A percentile compares a stretch with the other conserved stretches of the same genome.
These are phyloP conservation scores for Dioscorea zingiberensis DNA, from an alignment of 106 monocot genomes.

Conservation along the genomic window DNA sequence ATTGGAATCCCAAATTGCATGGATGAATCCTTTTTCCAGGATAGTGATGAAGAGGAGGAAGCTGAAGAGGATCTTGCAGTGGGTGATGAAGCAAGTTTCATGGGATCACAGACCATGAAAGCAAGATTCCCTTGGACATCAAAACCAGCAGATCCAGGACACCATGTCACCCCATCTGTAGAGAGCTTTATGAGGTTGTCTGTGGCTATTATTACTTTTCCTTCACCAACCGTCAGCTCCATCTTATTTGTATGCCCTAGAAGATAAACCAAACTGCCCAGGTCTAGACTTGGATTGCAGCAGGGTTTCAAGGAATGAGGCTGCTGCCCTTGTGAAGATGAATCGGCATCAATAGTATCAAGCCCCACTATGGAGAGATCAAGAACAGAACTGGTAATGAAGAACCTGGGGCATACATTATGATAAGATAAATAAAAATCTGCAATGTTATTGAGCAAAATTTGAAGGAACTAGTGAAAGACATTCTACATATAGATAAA, in stretches of 20 bases:
- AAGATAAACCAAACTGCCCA: conserved; percentile 62
- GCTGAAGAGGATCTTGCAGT: conserved; percentile 54
- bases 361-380: conserved; percentile 93
- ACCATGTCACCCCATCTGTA: conserved; percentile 52
- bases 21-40: conserved; percentile 53
- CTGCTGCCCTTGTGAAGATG: conserved; percentile 49
- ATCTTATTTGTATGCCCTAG: conserved; percentile 53
- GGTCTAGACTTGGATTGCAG: conserved; percentile 58
- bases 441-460: neutral
- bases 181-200: conserved; percentile 95
- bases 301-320: conserved; percentile 69
- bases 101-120: conserved; percentile 97
- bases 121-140: conserved; percentile 87
- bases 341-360: conserved; percentile 53
- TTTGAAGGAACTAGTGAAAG: neutral
- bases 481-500: neutral
- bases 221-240: conserved; percentile 69
- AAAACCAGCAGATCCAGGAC: conserved; percentile 94
- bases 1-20: conserved; percentile 89
- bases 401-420: conserved; percentile 57
- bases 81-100: conserved; percentile 87
- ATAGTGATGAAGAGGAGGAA: conserved; percentile 50
- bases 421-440: neutral
- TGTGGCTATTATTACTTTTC: conserved; percentile 81
- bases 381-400: conserved; percentile 91